These are phyloP conservation scores for Periconia digitata DNA, from an alignment of 2,329 filamentous ascomycete genomes.

Conservation along the genomic window DNA sequence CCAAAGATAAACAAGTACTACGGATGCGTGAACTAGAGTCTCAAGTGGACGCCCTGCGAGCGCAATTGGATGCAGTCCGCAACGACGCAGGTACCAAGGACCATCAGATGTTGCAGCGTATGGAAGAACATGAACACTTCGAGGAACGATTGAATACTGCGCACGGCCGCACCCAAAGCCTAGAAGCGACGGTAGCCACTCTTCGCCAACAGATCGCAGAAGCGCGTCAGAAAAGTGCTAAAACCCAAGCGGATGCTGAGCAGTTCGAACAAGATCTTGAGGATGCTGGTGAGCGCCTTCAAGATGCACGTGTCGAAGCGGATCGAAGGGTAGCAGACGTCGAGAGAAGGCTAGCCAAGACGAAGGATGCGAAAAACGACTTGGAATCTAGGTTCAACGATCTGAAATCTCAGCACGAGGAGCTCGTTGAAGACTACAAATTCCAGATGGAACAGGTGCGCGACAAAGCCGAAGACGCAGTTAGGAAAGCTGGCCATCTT, in stretches of 20 bases:
- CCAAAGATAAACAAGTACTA: slow-evolving; percentile 8
- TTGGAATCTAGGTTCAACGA: slow-evolving; percentile 27
- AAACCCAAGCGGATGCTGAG: slow-evolving; percentile 26
- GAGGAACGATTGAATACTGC: slow-evolving; percentile 28
- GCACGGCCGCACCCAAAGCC: slow-evolving; percentile 31
- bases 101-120: slow-evolving; percentile 22
- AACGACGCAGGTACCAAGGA: slow-evolving; percentile 25
- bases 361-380: slow-evolving; percentile 30
- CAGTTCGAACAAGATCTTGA: slow-evolving; percentile 28
- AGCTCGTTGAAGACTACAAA: slow-evolving; percentile 29
- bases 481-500: slow-evolving; percentile 34
- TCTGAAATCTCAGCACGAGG: slow-evolving; percentile 28
- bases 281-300: slow-evolving; percentile 27
- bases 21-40: slow-evolving; percentile 12
- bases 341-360: slow-evolving; percentile 31
- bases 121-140: slow-evolving; percentile 25
- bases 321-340: slow-evolving; percentile 30
- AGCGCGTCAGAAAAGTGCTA: slow-evolving; percentile 29
- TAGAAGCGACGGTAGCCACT: slow-evolving; percentile 25
- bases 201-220: slow-evolving; percentile 39
- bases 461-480: slow-evolving; percentile 38
- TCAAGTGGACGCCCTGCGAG: slow-evolving; percentile 16
- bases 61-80: slow-evolving; percentile 24
- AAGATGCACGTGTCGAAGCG: slow-evolving; percentile 27
- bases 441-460: slow-evolving; percentile 30